phyloP scores from a whole-genome alignment of 805 yeast species.

The Candida tallmaniae region DNA sequence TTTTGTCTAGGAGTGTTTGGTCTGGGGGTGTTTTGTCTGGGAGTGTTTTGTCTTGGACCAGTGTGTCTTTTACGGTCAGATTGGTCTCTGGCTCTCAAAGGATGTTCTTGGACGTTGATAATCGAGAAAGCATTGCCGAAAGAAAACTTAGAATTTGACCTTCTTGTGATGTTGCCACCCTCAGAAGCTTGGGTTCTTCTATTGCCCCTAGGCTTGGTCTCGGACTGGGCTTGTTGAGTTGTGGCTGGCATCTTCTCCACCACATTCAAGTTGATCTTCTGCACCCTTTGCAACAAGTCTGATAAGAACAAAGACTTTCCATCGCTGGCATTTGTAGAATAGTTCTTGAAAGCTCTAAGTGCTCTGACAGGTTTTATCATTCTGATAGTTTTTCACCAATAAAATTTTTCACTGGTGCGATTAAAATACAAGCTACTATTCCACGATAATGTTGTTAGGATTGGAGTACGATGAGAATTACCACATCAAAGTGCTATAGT shows the following conservation, averaged over 20 bases:
- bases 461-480: no score
- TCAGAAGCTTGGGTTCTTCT: not conserved
- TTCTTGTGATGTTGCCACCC: not conserved
- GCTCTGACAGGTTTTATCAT: constrained; percentile 2
- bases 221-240: not conserved
- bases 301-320: constrained; percentile 25
- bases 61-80: constrained; percentile 4
- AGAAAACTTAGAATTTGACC: not conserved
- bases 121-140: not conserved
- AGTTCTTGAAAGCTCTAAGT: constrained; percentile 9
- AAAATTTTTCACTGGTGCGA: not conserved
- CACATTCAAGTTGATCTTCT: constrained; percentile 13
- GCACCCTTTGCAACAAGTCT: constrained; percentile 35
- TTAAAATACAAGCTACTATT: no score
- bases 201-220: not conserved
- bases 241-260: not conserved
- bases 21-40: not conserved
- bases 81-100: constrained; percentile 7
- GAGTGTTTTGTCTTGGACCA: constrained; percentile 4
- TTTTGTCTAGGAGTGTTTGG: constrained; percentile 4
- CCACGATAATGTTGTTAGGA: no score
- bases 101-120: constrained; percentile 18
- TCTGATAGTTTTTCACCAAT: not conserved
- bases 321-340: no score
- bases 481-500: no score